These are phyloP conservation scores for Fomitopsis palustris DNA, from an alignment of 1,284 basidiomycete species.

Conservation along the genomic window DNA sequence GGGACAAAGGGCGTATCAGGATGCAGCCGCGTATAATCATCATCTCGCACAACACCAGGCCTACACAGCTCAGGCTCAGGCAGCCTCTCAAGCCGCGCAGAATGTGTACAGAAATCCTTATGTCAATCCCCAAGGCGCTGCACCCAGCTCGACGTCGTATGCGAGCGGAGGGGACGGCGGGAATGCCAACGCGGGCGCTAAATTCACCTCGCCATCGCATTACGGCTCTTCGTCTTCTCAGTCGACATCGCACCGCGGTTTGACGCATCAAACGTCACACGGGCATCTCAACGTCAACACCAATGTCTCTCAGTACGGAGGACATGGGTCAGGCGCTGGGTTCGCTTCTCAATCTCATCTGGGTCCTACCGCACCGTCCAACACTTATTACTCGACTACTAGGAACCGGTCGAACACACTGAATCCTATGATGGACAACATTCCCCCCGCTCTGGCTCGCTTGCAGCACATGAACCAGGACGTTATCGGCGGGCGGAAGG, in stretches of 20 bases:
- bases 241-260: conserved; percentile 24
- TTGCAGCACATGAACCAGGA: conserved; percentile 88
- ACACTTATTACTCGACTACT: conserved; percentile 61
- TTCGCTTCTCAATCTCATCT: conserved; percentile 33
- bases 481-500: conserved; percentile 76
- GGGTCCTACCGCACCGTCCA: conserved; percentile 53
- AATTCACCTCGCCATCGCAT: conserved; percentile 32
- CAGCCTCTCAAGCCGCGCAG: conserved; percentile 60
- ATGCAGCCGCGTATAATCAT: conserved; percentile 93
- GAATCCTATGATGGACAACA: conserved; percentile 82
- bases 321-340: conserved; percentile 30
- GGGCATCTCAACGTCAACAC: conserved; percentile 41
- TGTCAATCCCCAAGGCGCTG: conserved; percentile 43
- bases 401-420: conserved; percentile 86
- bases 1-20: conserved; percentile 82
- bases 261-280: conserved; percentile 48
- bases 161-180: conserved; percentile 18
- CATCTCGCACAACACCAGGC: conserved; percentile 93
- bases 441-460: conserved; percentile 88
- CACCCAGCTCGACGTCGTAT: conserved; percentile 27
- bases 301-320: conserved; percentile 40
- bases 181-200: conserved; percentile 16
- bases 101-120: conserved; percentile 74
- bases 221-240: conserved; percentile 21
- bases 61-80: conserved; percentile 82